A percentile compares a stretch with the other conserved stretches of the same genome.
Evolutionary conservation across 163 green algal genomes (phyloP).

Genomic region (Scenedesmus sp.): DNA sequence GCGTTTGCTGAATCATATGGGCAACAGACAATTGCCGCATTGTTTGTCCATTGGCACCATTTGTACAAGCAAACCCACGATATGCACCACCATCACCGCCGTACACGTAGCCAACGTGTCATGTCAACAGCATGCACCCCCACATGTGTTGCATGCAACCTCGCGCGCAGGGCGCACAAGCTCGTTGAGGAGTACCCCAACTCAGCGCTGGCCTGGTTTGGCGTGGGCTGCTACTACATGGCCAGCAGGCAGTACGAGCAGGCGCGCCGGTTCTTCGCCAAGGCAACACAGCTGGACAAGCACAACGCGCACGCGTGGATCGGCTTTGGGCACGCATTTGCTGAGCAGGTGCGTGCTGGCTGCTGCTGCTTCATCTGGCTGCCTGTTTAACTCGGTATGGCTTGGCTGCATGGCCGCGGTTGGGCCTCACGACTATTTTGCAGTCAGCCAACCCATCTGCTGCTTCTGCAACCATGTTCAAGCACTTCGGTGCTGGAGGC

Average conservation of each 20-base stretch:
- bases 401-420: not conserved
- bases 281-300: conserved; percentile 89
- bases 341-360: conserved; percentile 74
- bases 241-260: conserved; percentile 83
- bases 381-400: not conserved
- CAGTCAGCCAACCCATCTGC: too few species aligned
- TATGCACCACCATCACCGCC: too few species aligned
- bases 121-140: too few species aligned
- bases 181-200: conserved; percentile 82
- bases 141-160: too few species aligned
- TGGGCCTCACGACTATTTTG: too few species aligned
- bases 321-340: conserved; percentile 94
- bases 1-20: too few species aligned
- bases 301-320: conserved; percentile 95
- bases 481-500: too few species aligned
- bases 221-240: conserved; percentile 96
- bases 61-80: too few species aligned
- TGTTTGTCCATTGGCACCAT: too few species aligned
- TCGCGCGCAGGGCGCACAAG: conserved; percentile 67
- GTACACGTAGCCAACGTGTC: too few species aligned
- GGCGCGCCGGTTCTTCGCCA: conserved; percentile 92
- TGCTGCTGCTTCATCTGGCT: not conserved
- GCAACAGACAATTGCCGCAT: too few species aligned
- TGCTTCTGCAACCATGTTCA: too few species aligned
- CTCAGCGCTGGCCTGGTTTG: conserved; percentile 90